A percentile compares a stretch with the other conserved stretches of the same genome.
phyloP scores from a whole-genome alignment of 805 yeast species.

The Ogataea populi-albae region DNA sequence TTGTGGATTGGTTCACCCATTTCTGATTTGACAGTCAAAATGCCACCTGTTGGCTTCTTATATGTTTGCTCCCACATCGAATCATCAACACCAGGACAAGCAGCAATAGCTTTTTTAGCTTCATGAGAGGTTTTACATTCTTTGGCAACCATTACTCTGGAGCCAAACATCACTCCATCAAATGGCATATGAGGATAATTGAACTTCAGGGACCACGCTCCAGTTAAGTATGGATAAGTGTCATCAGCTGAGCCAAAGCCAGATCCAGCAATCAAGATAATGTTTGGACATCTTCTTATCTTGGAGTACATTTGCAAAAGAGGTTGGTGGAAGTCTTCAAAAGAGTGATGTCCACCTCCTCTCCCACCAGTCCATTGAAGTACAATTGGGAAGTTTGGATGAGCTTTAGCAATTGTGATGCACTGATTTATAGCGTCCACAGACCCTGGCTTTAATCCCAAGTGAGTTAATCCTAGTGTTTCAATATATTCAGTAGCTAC shows the following conservation, averaged over 20 bases:
- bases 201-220: conserved; percentile 87
- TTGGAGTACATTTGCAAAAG: conserved; percentile 92
- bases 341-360: conserved; percentile 99
- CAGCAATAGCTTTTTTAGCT: conserved; percentile 89
- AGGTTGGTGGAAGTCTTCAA: conserved; percentile 98
- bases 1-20: conserved; percentile 99
- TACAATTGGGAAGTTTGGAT: conserved; percentile 94
- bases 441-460: conserved; percentile 98
- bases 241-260: conserved; percentile 98
- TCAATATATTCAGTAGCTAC: conserved; percentile 96
- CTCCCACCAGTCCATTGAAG: conserved; percentile 99
- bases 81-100: conserved; percentile 88
- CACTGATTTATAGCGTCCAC: conserved; percentile 86
- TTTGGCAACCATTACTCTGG: conserved; percentile 95
- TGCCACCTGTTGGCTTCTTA: conserved; percentile 95
- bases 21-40: conserved; percentile 93
- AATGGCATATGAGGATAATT: conserved; percentile 98
- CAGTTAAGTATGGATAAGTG: conserved; percentile 96
- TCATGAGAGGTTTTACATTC: conserved; percentile 93
- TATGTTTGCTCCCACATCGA: conserved; percentile 90
- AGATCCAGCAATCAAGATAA: conserved; percentile 92
- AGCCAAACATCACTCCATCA: conserved; percentile 94
- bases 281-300: conserved; percentile 88
- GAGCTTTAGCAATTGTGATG: conserved; percentile 88
- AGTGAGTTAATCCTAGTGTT: conserved; percentile 86